Evolutionary conservation across 352 stramenopile species (phyloP).

Genomic region (Phytophthora pisi): DNA sequence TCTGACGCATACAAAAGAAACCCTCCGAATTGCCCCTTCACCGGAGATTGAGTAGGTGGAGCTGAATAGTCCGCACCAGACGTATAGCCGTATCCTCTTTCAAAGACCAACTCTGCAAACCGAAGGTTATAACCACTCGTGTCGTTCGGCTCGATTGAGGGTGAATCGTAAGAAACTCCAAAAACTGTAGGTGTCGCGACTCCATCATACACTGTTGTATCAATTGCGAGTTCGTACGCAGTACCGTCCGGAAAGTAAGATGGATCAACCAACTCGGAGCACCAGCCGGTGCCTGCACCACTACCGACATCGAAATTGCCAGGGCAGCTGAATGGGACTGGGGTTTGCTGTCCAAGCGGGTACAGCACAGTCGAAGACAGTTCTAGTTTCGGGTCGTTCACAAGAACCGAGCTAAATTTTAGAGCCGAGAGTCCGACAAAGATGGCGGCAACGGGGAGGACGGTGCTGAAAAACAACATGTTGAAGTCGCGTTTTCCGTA

Average conservation of each 20-base stretch:
- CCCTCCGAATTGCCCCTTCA: conserved; percentile 59
- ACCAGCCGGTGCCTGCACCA: conserved; percentile 32
- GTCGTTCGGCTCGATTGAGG: conserved; percentile 50
- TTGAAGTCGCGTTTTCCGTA: conserved; percentile 63
- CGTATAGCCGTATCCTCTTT: conserved; percentile 45
- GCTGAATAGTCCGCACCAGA: conserved; percentile 7
- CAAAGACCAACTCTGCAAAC: conserved; percentile 59
- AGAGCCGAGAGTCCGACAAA: conserved; percentile 67
- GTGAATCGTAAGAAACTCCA: conserved; percentile 47
- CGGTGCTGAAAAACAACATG: conserved; percentile 76
- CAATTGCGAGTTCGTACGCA: conserved; percentile 39
- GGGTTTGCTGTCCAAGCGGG: conserved; percentile 32
- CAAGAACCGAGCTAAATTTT: conserved; percentile 51
- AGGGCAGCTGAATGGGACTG: conserved; percentile 58
- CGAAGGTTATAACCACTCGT: conserved; percentile 64
- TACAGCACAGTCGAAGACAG: conserved; percentile 45
- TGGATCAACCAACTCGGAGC: conserved; percentile 14
- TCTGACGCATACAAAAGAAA: conserved; percentile 55
- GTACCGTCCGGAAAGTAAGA: conserved; percentile 29
- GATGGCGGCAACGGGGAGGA: conserved; percentile 75
- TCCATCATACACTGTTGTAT: conserved; percentile 44
- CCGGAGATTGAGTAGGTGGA: conserved; percentile 1
- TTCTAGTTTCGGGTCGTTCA: conserved; percentile 56
- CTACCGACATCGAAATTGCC: conserved; percentile 19
- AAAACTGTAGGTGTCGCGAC: conserved; percentile 52